These are phyloP conservation scores for Aquilaria yunnanensis DNA, from an alignment of 345 rosid genomes.

Conservation along the genomic window DNA sequence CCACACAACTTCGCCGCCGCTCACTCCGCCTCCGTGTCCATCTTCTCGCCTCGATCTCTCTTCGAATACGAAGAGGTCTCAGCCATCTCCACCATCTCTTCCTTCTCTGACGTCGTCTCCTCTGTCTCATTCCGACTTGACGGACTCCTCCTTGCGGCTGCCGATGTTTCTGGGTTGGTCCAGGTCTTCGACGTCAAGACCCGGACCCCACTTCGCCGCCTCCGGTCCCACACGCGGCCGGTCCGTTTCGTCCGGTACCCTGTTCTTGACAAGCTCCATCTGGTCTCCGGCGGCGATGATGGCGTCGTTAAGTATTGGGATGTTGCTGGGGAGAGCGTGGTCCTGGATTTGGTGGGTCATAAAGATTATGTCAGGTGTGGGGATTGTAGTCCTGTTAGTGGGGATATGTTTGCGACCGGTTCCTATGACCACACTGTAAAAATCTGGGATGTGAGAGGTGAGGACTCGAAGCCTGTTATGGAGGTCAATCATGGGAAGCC, in stretches of 20 bases:
- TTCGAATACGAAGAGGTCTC: constrained; percentile 10
- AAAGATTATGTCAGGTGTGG: constrained; percentile 91
- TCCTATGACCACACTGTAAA: constrained; percentile 91
- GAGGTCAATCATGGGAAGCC: constrained; percentile 86
- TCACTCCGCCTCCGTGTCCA: constrained; percentile 60
- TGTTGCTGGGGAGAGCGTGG: constrained; percentile 58
- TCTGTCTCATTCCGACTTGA: constrained; percentile 78
- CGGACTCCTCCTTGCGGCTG: constrained; percentile 76
- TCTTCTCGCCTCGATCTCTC: constrained; percentile 48
- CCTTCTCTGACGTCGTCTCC: constrained; percentile 75
- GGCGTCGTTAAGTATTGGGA: constrained; percentile 93
- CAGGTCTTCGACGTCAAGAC: constrained; percentile 72
- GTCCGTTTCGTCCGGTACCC: constrained; percentile 83
- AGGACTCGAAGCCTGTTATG: constrained; percentile 36
- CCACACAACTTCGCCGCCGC: constrained; percentile 68
- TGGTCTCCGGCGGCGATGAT: constrained; percentile 91
- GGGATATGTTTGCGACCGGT: constrained; percentile 68
- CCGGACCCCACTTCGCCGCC: constrained; percentile 72
- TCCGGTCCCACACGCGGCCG: constrained; percentile 71
- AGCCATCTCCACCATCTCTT: constrained; percentile 39
- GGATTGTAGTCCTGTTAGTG: constrained; percentile 69
- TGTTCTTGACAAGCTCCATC: constrained; percentile 67
- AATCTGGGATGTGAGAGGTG: constrained; percentile 85
- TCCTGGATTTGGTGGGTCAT: constrained; percentile 62
- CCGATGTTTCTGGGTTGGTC: constrained; percentile 73